Base-by-base conservation (phyloP, 805 yeast species). In the Pichia gijzeniarum region DNA sequence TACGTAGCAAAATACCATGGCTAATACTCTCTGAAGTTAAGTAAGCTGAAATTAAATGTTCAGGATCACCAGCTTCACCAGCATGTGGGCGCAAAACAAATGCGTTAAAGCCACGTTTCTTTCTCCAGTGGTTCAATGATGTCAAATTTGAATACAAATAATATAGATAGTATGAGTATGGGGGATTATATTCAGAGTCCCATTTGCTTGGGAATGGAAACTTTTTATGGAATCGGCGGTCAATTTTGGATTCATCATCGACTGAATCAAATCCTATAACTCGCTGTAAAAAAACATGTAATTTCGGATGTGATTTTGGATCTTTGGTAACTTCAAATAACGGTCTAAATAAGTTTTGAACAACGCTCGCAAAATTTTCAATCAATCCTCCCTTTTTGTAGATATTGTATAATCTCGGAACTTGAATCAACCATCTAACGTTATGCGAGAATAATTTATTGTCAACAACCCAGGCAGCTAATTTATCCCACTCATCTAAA, bases 61-160 rank as follows among this genome's bases (percentile, higher is more conserved):
- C 98, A 1, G 98, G 97, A 60, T 93, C 99, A 49, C 99, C 99
- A n/a, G 99, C 99, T 66, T 93, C 99, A 52, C 99, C 99, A 55
- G 96, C 87, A 64, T 93, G 99, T 3, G 99, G 99, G 58, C 99
- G 77, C 56, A 93, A 70, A n/a, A 88, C 95, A 65, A 93, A 82
- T 0, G 97, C 90, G 62, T 85, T 90, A 65, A 79, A 85, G 0
- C 85, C 84, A 47, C 90, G 74, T 47, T 70, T 73, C 30, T 72
- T 68, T 66, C 99, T 78, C 79, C 91, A 84, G 52, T 82, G 80
- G 60, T 93, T 93, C 63, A 93, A 73, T 8, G 95, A 78, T 2
- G 95, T 79, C 64, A 93, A 64, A 65, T 90, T 90, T 25, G 96
- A 83, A 62, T 79, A 91, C 47, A 93, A 61, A 68, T 90, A 90